A percentile compares a stretch with the other conserved stretches of the same genome.
These are phyloP conservation scores for Pontederia paniculata DNA, from an alignment of 176 grass and related monocot species.

Conservation along the genomic window DNA sequence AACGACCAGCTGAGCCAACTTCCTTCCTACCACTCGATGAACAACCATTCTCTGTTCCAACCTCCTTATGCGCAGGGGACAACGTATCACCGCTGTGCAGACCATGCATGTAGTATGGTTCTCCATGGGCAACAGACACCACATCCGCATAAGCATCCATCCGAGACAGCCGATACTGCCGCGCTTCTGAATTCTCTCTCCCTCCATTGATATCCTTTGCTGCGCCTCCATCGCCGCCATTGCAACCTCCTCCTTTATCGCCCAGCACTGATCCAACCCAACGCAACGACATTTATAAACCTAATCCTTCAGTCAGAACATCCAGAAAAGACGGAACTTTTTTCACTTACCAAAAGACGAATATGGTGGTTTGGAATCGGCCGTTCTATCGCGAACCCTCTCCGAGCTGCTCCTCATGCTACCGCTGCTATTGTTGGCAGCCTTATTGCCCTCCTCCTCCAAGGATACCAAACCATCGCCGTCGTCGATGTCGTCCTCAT, in stretches of 20 bases:
- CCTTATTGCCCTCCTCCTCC: conserved; percentile 20
- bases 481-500: conserved; percentile 12
- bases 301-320: background rate
- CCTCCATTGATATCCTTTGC: conserved; percentile 11
- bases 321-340: background rate
- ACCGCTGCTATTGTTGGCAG: conserved; percentile 23
- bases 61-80: conserved; percentile 20
- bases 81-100: conserved; percentile 19
- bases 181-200: conserved; percentile 17
- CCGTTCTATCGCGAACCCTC: conserved; percentile 11
- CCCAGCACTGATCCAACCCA: too few species aligned
- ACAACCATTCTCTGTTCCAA: conserved; percentile 41
- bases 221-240: background rate
- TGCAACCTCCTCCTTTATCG: background rate
- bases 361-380: conserved; percentile 8
- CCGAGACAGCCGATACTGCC: conserved; percentile 18
- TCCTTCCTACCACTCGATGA: conserved; percentile 40
- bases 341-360: conserved; percentile 20
- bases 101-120: conserved; percentile 8
- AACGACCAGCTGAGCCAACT: conserved; percentile 30
- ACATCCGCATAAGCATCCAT: conserved; percentile 6
- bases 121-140: conserved; percentile 9
- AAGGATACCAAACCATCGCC: conserved; percentile 28
- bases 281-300: too few species aligned
- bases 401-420: conserved; percentile 25